These are phyloP conservation scores for Pleurotus cornucopiae DNA, from an alignment of 768 basidiomycete species.

Conservation along the genomic window DNA sequence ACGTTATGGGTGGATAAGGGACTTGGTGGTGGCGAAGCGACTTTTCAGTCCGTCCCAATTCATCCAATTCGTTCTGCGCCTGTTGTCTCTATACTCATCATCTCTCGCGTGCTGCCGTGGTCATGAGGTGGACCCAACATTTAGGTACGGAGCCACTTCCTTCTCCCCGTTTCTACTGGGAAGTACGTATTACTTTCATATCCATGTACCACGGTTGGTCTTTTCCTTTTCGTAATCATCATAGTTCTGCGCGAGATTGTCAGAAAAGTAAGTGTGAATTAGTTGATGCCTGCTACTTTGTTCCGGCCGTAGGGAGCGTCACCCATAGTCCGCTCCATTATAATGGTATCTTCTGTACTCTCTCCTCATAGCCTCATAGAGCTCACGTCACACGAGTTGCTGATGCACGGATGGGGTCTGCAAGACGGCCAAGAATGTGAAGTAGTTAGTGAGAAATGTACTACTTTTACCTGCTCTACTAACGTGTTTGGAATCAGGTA, in stretches of 20 bases:
- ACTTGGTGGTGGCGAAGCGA: constrained; percentile 5
- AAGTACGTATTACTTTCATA: constrained; percentile 34
- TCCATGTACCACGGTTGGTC: constrained; percentile 29
- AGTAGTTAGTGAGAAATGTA: too few relatives aligned
- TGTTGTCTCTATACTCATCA: constrained; percentile 13
- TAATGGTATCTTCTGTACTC: neutral
- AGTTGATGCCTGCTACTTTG: neutral
- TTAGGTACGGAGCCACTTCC: constrained; percentile 15
- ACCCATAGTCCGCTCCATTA: neutral
- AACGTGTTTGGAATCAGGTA: too few relatives aligned
- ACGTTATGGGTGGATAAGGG: neutral
- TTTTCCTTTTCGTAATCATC: constrained; percentile 29
- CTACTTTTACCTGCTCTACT: too few relatives aligned
- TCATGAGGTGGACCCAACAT: neutral
- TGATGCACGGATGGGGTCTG: too few relatives aligned
- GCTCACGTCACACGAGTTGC: too few relatives aligned
- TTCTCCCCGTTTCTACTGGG: neutral
- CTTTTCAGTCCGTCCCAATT: constrained; percentile 28
- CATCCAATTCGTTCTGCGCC: constrained; percentile 14
- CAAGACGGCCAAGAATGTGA: too few relatives aligned
- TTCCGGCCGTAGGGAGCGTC: neutral
- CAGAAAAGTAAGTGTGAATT: constrained; percentile 1
- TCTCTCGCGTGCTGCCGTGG: neutral
- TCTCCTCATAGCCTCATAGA: too few relatives aligned
- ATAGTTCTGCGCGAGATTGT: neutral